phyloP scores from a whole-genome alignment of 1,284 basidiomycete species.

The Chondrostereum purpureum region DNA sequence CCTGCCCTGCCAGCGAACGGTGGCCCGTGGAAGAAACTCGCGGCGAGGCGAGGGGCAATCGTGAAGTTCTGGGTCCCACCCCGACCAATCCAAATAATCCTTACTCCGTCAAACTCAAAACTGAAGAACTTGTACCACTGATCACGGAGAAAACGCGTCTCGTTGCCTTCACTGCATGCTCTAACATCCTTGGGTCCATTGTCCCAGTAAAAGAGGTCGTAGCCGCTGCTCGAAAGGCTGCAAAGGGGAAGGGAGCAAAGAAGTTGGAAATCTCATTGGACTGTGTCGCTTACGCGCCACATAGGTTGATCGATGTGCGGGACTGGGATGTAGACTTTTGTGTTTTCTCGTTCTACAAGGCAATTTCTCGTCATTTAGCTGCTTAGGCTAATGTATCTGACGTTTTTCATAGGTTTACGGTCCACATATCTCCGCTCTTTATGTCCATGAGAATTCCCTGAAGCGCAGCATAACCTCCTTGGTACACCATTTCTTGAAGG shows the following conservation, averaged over 20 bases:
- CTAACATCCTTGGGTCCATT: constrained; percentile 69
- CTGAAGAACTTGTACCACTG: constrained; percentile 56
- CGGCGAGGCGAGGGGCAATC: constrained; percentile 45
- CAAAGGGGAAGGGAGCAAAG: constrained; percentile 44
- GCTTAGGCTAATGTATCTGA: constrained; percentile 1
- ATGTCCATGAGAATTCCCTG: constrained; percentile 44
- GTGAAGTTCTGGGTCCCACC: constrained; percentile 57
- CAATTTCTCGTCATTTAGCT: constrained; percentile 19
- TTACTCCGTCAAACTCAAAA: constrained; percentile 53
- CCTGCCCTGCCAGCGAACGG: constrained; percentile 49
- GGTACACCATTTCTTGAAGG: constrained; percentile 67
- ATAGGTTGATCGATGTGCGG: constrained; percentile 61
- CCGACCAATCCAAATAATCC: constrained; percentile 49
- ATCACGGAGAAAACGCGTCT: constrained; percentile 62
- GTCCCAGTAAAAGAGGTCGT: constrained; percentile 55
- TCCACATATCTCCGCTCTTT: constrained; percentile 64
- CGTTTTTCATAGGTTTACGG: constrained; percentile 54
- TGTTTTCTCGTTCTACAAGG: constrained; percentile 75
- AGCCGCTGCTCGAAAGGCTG: constrained; percentile 42
- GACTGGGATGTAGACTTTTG: constrained; percentile 74
- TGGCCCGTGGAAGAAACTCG: constrained; percentile 75
- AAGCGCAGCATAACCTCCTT: constrained; percentile 45
- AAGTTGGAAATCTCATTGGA: constrained; percentile 67
- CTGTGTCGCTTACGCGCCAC: constrained; percentile 76
- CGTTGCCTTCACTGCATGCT: constrained; percentile 70